These are phyloP conservation scores for Polychytrium aggregatum DNA, from an alignment of 192 early-diverging fungal species.

Conservation along the genomic window DNA sequence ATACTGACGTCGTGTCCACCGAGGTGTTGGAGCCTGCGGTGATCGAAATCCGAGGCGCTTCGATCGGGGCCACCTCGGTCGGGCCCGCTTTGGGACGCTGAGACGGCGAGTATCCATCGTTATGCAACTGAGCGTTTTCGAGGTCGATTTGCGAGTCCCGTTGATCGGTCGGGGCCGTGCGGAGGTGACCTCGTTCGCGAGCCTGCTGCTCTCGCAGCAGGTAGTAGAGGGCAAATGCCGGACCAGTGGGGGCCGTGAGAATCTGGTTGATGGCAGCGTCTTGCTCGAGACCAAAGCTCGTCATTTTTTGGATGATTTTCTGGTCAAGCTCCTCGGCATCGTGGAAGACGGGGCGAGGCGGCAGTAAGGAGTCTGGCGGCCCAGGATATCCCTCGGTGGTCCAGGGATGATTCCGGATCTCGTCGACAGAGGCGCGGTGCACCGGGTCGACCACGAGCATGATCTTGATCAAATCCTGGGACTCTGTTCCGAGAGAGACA, in stretches of 20 bases:
- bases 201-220: constrained; percentile 25
- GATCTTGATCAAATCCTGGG: constrained; percentile 20
- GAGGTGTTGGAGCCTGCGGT: too few species aligned
- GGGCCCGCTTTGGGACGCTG: too few species aligned
- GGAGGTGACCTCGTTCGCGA: constrained; percentile 5
- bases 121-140: too few species aligned
- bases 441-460: constrained; percentile 30
- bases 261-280: constrained; percentile 10
- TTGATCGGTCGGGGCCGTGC: neutral
- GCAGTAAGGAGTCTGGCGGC: constrained; percentile 20
- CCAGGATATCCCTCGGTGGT: constrained; percentile 53
- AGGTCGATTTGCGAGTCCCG: too few species aligned
- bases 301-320: constrained; percentile 22
- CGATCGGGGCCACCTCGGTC: too few species aligned
- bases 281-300: constrained; percentile 28
- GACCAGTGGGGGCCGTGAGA: constrained; percentile 8
- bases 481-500: too few species aligned
- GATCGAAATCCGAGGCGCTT: too few species aligned
- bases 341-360: constrained; percentile 12
- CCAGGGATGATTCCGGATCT: constrained; percentile 30
- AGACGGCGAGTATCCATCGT: too few species aligned
- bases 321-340: constrained; percentile 13
- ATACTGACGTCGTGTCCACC: too few species aligned
- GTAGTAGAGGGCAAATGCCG: constrained; percentile 33
- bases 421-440: constrained; percentile 22